Evolutionary conservation across 163 green algal genomes (phyloP), one percentile per base, ranked within the genome.

Genomic region (Chlorella variabilis): DNA sequence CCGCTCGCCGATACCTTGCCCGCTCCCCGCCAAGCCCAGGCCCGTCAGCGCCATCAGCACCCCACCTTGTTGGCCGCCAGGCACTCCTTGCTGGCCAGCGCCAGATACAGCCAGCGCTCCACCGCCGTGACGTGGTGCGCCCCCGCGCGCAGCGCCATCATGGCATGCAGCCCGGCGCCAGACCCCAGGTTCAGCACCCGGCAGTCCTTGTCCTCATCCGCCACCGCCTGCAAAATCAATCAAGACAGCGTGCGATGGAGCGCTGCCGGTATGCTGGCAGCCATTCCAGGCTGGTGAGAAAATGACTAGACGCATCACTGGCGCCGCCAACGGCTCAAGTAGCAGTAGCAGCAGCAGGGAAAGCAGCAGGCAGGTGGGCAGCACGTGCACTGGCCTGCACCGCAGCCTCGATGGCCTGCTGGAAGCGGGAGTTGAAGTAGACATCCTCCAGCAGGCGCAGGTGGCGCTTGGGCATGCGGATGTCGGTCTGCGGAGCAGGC

Each of bases 81-180:
- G 81, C 29, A 90, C 83, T 97, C 90, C 68, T 95, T 93, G 71
- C 84, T 91, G 2, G 84, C 71, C 38, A 92, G 91, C 8, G 93
- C 91, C 21, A 95, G 71, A 86, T 98, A 98, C 29, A 98, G 87
- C 94, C 94, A 98, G 56, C 90, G 84, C 49, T 98, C 93, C 13
- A 90, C 87, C 23, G 84, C 87, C 2, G 94, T 97, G n/a, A 96
- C 94, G 83, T 98, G 94, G 11, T 79, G 58, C 2, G 94, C 94
- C 5, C 93, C 93, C 27, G 91, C 91, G n/a, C 84, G 75, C 61
- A 97, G 84, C 18, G 91, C 91, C 71, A 91, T 79, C 87, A 97
- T 88, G 0, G 91, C 85, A 54, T 94, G 83, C 68, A 96, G 77
- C 2, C 94, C 87, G 74, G 89, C 81, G 15, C 90, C 89, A 0